Base-by-base conservation (phyloP, 176 grass and related monocot genomes). In the Bonia amplexicaulis region DNA sequence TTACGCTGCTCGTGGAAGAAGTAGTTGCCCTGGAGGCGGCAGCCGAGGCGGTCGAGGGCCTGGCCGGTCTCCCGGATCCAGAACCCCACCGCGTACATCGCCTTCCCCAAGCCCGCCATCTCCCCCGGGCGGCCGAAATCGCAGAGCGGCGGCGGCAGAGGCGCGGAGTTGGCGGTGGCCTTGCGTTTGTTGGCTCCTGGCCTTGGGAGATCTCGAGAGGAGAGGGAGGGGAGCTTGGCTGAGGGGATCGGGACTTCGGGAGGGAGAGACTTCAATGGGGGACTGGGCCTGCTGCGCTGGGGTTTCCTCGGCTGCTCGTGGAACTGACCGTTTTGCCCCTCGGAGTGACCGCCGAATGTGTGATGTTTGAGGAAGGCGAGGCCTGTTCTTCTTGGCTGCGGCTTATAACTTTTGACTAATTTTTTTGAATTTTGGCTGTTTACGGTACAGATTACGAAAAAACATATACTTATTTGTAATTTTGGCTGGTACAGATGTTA, bases 1-100 rank as follows among this genome's bases (percentile, higher is more conserved):
- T 90, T 93, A 98, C 95, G 69, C 73, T 98, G 95, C 83, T 98
- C 93, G 6, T 98, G 91, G 95, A 98, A 98, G 85, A 71, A 85
- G 80, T 98, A 98, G 67, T 93, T 95, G 62, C 95, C 95, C 93
- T 98, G 95, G 87, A 98, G 91, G 80, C 95, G 95, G 85, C 89
- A 85, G 65, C 95, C 95, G 77, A 98, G 82, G 65, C 95, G 95
- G 69, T 98, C 95, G 82, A 98, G 69, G 73, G 95, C 95, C 77
- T 95, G 95, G 66, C 95, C 95, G 66, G 95, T 95, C 87, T 95
- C 95, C 84, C 93, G 89, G 87, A 98, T 93, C 95, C 95, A 98
- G 89, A 98, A 95, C 60, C 95, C 95, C 46, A 98, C 91, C 74
- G 95, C 77, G 89, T 98, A 98, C 80, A 98, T 85, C 76, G 93